Base-by-base conservation (phyloP, 345 rosid genomes). In the Raphanus raphanistrum region DNA sequence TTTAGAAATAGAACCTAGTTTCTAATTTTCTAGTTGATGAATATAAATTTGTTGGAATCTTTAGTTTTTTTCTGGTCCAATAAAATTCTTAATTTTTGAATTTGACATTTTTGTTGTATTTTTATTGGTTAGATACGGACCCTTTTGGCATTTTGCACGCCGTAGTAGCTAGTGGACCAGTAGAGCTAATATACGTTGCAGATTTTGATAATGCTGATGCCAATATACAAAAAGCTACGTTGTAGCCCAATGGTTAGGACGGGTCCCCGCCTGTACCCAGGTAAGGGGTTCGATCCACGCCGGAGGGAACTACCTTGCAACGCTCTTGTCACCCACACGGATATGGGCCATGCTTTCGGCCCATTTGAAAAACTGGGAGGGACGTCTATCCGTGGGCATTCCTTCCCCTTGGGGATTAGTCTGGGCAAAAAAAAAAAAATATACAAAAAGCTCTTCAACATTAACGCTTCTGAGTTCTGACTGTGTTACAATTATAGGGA, bases 101-200 rank as follows among this genome's bases (percentile, higher is more conserved):
- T 0, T 27, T 61, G 21, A 48, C 50, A n/a, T 0, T 48, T 48
- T 35, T 5, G 70, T 54, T 74, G 41, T 32, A 32, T 25, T 21
- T 70, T 25, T 28, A 52, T 50, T 50, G 6, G 43, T 15, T 35
- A 64, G n/a, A 15, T 9, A n/a, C 16, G 54, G 54, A 8, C 21
- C 59, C 0, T 52, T 70, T 63, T 70, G 80, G 66, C 60, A 70
- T 55, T 63, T 36, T 70, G 8, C 70, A 63, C 58, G 27, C 70
- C 70, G 27, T 52, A 70, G 64, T 12, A 28, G 64, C 57, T 31
- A 57, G 63, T 76, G 79, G 79, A 69, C 55, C 66, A 60, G 63
- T 61, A 13, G 66, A 29, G 66, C 13, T 60, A 13, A 13, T 61
- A 29, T 31, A 33, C 33, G 66, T 29, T 61, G 17, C 17, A 29